Evolutionary conservation across 345 rosid genomes (phyloP), one percentile per base, ranked within the genome.

Genomic region (Sonneratia caseolaris): DNA sequence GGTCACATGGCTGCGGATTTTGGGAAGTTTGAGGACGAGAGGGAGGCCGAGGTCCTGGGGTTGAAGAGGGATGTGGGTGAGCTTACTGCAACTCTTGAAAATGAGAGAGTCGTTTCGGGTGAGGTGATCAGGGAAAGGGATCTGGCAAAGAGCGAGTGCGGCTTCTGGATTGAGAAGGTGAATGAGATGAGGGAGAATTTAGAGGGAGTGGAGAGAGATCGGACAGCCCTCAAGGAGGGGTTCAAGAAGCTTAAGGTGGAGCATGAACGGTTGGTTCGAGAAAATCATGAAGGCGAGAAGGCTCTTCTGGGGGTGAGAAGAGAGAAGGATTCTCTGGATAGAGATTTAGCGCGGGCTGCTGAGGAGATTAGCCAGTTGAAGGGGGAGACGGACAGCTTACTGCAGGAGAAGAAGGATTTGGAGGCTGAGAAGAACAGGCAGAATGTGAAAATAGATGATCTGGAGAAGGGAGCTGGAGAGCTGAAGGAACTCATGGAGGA

Each of bases 81-180:
- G 74, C 68, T 89, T 3, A 18, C 59, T 75, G 53, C 27, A 18
- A 57, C 57, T 64, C 72, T 85, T 21, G 84, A 86, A 59, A 75
- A 48, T 10, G 85, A 84, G 76, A 85, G 78, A 38, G 75, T 66
- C 13, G 69, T 65, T 4, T 36, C 79, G 69, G 67, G 71, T 5
- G 69, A 37, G 73, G 84, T 82, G 38, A 71, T 55, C 53, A 36
- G 18, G 13, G 96, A 90, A 80, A 85, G 80, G 74, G 93, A 87
- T 56, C 42, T 59, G 16, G 67, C 84, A 11, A 81, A 65, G 82
- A 64, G 15, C 37, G 81, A 76, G 42, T 43, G 82, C 40, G 77
- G 75, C 56, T 36, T 66, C 27, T 76, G 77, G 84, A 65, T 68
- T 45, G 70, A 72, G 73, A 87, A 83, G 68, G 75, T 64, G 22